phyloP scores from a whole-genome alignment of 352 stramenopile species.

The Globisporangium canariense region DNA sequence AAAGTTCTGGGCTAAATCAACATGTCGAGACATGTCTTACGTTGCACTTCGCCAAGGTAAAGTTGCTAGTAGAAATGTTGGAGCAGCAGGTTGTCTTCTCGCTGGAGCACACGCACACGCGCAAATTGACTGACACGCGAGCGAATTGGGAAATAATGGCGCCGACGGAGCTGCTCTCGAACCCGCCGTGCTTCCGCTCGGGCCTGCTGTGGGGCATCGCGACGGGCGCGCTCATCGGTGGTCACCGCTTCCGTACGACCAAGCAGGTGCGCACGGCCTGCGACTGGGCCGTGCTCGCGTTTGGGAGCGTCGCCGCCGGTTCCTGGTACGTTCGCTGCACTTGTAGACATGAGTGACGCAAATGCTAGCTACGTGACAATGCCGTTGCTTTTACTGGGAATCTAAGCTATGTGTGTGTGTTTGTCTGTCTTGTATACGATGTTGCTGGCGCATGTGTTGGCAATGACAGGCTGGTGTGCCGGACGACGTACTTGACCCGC shows the following conservation, averaged over 20 bases:
- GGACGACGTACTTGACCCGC: conserved; percentile 43
- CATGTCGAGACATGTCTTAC: too few species aligned
- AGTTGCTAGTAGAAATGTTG: too few species aligned
- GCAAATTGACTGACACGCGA: neutral
- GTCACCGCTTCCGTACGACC: conserved; percentile 66
- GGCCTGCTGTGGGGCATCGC: conserved; percentile 77
- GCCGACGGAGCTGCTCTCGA: conserved; percentile 47
- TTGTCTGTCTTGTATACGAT: neutral
- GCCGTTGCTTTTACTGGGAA: neutral
- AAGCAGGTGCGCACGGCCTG: conserved; percentile 52
- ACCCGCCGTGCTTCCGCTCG: conserved; percentile 77
- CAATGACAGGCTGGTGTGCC: conserved; percentile 52
- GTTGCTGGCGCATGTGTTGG: neutral
- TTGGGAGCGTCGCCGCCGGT: conserved; percentile 44
- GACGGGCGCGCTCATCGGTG: conserved; percentile 52
- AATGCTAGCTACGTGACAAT: neutral
- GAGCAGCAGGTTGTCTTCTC: too few species aligned
- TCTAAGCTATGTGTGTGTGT: neutral
- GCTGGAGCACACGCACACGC: neutral
- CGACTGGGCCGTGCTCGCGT: conserved; percentile 66
- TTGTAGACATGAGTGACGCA: neutral
- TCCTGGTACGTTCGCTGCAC: conserved; percentile 35
- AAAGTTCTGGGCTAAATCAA: neutral
- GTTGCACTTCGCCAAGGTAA: too few species aligned
- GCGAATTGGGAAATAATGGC: neutral